Base-by-base conservation (phyloP, 148 eudicot species). In the Tetragonia tetragonoides region DNA sequence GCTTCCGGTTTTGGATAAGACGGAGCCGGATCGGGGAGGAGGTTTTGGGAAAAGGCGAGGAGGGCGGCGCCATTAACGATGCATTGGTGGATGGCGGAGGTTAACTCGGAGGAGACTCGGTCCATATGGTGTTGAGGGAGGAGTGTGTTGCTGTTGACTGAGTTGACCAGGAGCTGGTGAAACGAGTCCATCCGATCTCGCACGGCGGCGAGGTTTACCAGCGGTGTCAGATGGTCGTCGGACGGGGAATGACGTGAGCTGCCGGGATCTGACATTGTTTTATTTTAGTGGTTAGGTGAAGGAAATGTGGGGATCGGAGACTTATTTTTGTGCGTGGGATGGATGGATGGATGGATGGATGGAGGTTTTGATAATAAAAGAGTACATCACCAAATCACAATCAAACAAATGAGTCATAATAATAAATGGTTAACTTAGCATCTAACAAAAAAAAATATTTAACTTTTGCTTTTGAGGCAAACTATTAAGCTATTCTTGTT, bases 41-140 rank as follows among this genome's bases (percentile, higher is more conserved):
- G 62, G 16, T 47, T 37, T 62, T 44, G 76, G 28, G 57, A 39
- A 79, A 46, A 65, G 70, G 96, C 49, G 44, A 93, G 77, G 16
- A 93, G 87, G 72, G 96, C 88, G 60, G 94, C 80, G 75, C 85
- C 94, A 83, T 88, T 91, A 79, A 90, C 80, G 79, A 93, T 85
- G 72, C 82, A 77, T 51, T 86, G 85, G 69, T 87, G 92, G 80
- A 93, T 85, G 70, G 96, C 94, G 81, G 91, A 75, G 79, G 83
- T 10, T 69, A 93, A 83, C 82, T 93, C 94, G 79, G 87, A 21
- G 63, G 86, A 79, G 70, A 93, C 86, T 69, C 75, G 68, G 39
- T 80, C 83, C 80, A 87, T 77, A 62, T 90, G 89, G 41, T 73
- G n/a, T 16, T 51, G 42, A 3, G 80, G 81, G 67, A 91, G 81